Percentiles rank a stretch among this genome's conserved stretches.
Conservation (phyloP, 257 asterid genomes). For the Solanum habrochaites region DNA sequence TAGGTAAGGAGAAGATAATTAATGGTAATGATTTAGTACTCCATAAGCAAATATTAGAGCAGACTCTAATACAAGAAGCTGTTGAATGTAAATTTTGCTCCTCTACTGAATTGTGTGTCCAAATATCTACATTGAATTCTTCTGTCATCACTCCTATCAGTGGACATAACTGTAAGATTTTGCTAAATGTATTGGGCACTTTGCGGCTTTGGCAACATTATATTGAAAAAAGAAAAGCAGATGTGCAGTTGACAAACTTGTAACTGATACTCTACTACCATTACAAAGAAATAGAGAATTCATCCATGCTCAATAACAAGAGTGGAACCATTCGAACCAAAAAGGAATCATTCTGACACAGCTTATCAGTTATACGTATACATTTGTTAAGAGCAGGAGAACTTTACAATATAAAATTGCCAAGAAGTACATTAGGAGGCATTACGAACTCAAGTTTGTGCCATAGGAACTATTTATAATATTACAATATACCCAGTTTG, state of each 20-base stretch:
- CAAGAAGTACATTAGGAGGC: neutral
- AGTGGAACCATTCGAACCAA: neutral
- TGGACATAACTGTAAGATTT: neutral
- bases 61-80: neutral
- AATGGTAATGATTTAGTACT: neutral
- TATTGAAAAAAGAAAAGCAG: neutral
- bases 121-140: neutral
- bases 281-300: neutral
- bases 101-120: neutral
- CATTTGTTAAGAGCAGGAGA: neutral
- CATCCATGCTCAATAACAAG: neutral
- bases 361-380: neutral
- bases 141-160: neutral
- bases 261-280: neutral
- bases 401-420: neutral
- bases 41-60: neutral
- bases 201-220: neutral
- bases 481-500: neutral
- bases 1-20: neutral
- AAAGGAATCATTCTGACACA: neutral
- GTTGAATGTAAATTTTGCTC: neutral
- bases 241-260: neutral
- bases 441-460: neutral
- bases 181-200: neutral
- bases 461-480: neutral